phyloP scores from a whole-genome alignment of 2,329 filamentous ascomycete genomes.

The Tolypocladium cylindrosporum region DNA sequence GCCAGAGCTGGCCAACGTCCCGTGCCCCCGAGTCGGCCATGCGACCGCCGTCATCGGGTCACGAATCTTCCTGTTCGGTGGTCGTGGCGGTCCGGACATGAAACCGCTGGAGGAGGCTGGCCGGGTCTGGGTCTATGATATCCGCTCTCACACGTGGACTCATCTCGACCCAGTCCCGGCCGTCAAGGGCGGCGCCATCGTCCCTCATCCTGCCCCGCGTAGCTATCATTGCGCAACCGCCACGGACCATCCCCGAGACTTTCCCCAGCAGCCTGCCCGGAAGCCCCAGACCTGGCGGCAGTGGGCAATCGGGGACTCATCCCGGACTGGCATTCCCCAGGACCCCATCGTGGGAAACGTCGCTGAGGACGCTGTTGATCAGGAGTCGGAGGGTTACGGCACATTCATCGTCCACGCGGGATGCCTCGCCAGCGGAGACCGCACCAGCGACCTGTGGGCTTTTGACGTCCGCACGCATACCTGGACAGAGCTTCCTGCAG shows the following conservation, averaged over 20 bases:
- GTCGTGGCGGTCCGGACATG: conserved; percentile 60
- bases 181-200: conserved; percentile 28
- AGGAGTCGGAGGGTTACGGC: conserved; percentile 52
- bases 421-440: conserved; percentile 51
- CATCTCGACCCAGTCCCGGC: conserved; percentile 46
- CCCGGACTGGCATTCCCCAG: conserved; percentile 47
- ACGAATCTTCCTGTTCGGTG: conserved; percentile 73
- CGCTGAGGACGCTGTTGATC: conserved; percentile 47
- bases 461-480: conserved; percentile 55
- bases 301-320: conserved; percentile 45
- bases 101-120: conserved; percentile 64
- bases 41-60: conserved; percentile 58
- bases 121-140: conserved; percentile 67
- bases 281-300: conserved; percentile 39
- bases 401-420: conserved; percentile 72
- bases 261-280: conserved; percentile 23
- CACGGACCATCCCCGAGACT: conserved; percentile 45
- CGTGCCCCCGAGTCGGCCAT: conserved; percentile 61
- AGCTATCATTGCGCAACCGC: conserved; percentile 60
- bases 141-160: conserved; percentile 53
- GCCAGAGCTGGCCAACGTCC: conserved; percentile 35
- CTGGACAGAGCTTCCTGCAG: conserved; percentile 60
- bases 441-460: conserved; percentile 63
- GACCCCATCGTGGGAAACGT: conserved; percentile 47
- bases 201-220: conserved; percentile 48